Conservation (phyloP, 495 filamentous ascomycete species). For the Lineolata rhizophorae region DNA sequence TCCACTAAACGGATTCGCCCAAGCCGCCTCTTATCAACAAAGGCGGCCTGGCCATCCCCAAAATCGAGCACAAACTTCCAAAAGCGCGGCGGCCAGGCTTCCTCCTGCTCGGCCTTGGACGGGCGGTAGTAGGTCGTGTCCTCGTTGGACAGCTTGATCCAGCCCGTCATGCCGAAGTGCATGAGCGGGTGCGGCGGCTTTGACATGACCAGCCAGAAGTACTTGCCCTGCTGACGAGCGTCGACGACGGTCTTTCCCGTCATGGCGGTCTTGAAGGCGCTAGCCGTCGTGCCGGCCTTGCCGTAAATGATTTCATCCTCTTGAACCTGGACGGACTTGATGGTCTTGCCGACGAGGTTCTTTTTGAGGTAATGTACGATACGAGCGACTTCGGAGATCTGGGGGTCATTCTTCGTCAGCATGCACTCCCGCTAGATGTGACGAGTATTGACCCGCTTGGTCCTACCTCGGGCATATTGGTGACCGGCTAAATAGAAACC, state of each 20-base stretch:
- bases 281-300: constrained; percentile 59
- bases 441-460: not conserved
- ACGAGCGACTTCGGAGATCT: constrained; percentile 42
- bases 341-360: constrained; percentile 62
- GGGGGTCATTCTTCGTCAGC: not conserved
- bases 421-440: too few species aligned
- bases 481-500: not conserved
- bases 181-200: constrained; percentile 69
- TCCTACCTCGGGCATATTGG: constrained; percentile 12
- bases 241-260: constrained; percentile 54
- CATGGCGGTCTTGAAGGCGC: constrained; percentile 48
- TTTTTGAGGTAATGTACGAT: constrained; percentile 64
- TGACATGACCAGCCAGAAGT: constrained; percentile 65
- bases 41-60: constrained; percentile 49
- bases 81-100: constrained; percentile 71
- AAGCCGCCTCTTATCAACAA: constrained; percentile 61
- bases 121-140: constrained; percentile 59
- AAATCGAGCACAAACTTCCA: constrained; percentile 69
- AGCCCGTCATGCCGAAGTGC: constrained; percentile 85
- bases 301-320: constrained; percentile 71
- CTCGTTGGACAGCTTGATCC: constrained; percentile 65
- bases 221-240: constrained; percentile 78
- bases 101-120: constrained; percentile 31
- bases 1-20: constrained; percentile 61
- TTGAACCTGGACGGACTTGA: constrained; percentile 42